phyloP scores from a whole-genome alignment of 371 early-diverging fungal genomes.

The Phascolomyces articulosus region DNA sequence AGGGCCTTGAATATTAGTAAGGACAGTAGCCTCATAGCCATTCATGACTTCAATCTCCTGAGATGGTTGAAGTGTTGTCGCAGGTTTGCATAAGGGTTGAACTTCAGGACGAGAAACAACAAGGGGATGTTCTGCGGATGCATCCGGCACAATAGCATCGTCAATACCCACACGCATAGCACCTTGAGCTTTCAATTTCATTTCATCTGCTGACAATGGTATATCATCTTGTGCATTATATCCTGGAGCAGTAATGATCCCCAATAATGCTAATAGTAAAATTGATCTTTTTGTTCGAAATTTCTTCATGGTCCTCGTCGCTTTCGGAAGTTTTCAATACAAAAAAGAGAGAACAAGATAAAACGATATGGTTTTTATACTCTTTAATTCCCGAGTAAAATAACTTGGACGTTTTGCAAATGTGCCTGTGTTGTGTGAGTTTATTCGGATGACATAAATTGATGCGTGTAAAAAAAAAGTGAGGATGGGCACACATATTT shows the following conservation, averaged over 20 bases:
- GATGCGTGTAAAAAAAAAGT: too few species aligned
- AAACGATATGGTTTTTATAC: neutral
- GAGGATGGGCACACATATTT: too few species aligned
- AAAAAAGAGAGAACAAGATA: neutral
- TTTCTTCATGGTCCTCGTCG: neutral
- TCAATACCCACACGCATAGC: slow-evolving; percentile 31
- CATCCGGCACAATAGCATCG: slow-evolving; percentile 38
- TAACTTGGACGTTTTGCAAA: slow-evolving; percentile 6
- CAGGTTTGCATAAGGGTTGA: slow-evolving; percentile 42
- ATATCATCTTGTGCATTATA: neutral
- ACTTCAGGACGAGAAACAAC: slow-evolving; percentile 34
- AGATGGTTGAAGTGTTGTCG: slow-evolving; percentile 19
- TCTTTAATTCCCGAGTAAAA: slow-evolving; percentile 5
- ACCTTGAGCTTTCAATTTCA: slow-evolving; percentile 31
- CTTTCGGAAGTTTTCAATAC: neutral
- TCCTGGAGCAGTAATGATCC: neutral
- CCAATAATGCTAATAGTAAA: neutral
- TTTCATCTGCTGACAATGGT: slow-evolving; percentile 13
- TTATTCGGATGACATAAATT: too few species aligned
- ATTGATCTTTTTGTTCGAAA: neutral
- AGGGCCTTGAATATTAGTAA: slow-evolving; percentile 32
- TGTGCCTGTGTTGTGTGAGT: neutral
- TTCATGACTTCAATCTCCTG: slow-evolving; percentile 27
- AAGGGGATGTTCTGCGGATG: slow-evolving; percentile 43
- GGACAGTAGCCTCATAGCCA: slow-evolving; percentile 39